Conservation (phyloP, 2,329 filamentous ascomycete species). For the Fusarium tanahbumbuense region DNA sequence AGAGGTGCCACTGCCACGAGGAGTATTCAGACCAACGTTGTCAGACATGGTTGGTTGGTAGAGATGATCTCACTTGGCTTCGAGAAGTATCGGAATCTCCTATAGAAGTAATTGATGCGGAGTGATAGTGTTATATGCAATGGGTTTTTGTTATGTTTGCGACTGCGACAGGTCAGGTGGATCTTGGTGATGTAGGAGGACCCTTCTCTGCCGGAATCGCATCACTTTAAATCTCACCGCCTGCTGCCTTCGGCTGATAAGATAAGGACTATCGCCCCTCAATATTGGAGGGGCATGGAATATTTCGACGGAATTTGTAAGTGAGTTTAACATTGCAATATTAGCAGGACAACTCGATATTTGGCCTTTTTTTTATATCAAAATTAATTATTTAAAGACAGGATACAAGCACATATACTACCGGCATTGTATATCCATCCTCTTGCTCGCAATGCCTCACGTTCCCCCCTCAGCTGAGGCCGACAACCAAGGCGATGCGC, state of each 20-base stretch:
- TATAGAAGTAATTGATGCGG: neutral
- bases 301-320: constrained; percentile 38
- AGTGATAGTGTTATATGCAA: constrained; percentile 6
- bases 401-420: neutral
- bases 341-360: neutral
- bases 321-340: constrained; percentile 35
- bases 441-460: constrained; percentile 50
- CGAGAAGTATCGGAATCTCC: neutral
- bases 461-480: constrained; percentile 39
- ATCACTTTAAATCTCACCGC: constrained; percentile 2
- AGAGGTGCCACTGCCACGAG: constrained; percentile 93
- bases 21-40: constrained; percentile 95
- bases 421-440: neutral
- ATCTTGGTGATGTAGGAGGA: constrained; percentile 33
- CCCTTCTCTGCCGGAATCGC: constrained; percentile 14
- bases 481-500: constrained; percentile 27
- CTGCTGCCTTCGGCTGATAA: constrained; percentile 26
- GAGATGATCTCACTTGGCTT: neutral
- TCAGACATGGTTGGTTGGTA: constrained; percentile 76
- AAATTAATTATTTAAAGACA: neutral
- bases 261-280: constrained; percentile 32
- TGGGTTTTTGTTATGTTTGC: constrained; percentile 15
- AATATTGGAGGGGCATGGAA: constrained; percentile 37
- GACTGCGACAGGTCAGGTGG: constrained; percentile 11
- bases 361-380: neutral